Percentiles rank a stretch among this genome's conserved stretches.
These are phyloP conservation scores for Linnemannia schmuckeri DNA, from an alignment of 192 early-diverging fungal species.

Conservation along the genomic window DNA sequence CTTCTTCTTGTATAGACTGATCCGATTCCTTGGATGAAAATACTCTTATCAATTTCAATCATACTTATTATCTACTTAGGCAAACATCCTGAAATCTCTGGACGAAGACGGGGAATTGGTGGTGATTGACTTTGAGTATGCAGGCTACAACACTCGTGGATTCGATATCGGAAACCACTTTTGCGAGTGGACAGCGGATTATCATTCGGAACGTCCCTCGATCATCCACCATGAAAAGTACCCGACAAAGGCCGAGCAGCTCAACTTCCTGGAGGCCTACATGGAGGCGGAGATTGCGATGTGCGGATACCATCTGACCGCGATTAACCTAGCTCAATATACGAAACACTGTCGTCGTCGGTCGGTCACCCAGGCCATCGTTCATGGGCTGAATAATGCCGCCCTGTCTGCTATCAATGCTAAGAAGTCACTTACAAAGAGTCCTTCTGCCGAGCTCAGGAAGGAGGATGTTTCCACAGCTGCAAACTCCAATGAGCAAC, in stretches of 20 bases:
- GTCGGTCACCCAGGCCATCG: neutral
- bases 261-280: conserved; percentile 75
- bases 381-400: conserved; percentile 5
- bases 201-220: conserved; percentile 68
- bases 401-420: neutral
- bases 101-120: conserved; percentile 72
- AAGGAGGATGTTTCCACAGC: neutral
- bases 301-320: conserved; percentile 40
- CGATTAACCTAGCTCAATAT: neutral
- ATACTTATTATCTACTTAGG: conserved; percentile 35
- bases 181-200: conserved; percentile 88
- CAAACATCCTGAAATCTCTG: conserved; percentile 79
- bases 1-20: neutral
- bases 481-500: neutral
- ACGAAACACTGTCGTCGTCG: neutral
- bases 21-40: too few relatives aligned
- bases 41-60: neutral
- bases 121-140: conserved; percentile 87
- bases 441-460: neutral
- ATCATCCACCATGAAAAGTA: conserved; percentile 60
- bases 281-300: conserved; percentile 64
- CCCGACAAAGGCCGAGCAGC: conserved; percentile 70
- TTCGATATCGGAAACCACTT: conserved; percentile 90
- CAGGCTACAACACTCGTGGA: conserved; percentile 83
- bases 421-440: neutral